Evolutionary conservation across 176 grass and related monocot species (phyloP), one percentile per base, ranked within the genome.

Genomic region (Musa acuminata): DNA sequence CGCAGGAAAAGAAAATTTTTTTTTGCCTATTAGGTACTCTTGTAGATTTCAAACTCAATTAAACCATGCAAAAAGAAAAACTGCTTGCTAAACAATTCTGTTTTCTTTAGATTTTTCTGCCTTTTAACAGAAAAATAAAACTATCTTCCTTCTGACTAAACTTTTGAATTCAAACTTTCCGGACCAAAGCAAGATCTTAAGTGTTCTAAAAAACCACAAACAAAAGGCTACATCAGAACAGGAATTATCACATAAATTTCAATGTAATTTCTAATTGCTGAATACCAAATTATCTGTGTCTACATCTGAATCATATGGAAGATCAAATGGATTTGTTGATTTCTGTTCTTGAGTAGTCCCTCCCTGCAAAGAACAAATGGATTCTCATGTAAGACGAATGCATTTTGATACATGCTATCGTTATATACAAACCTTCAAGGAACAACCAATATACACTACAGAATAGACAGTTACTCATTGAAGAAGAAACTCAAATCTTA

Each of bases 281-380:
- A 60, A 82, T 93, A 93, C 93, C 87, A 78, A 65, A 87, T 75
- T 54, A 69, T 73, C 74, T 80, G 79, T 69, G 72, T 77, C 79
- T 16, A n/a, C 63, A 60, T 87, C 79, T 72, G 74, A 66, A 29
- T 81, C 83, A 88, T 81, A 86, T 54, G 90, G 83, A 79, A 88
- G 64, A 78, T 88, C 85, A 79, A 97, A 97, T 75, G 90, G 87
- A 85, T 97, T 97, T 77, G 76, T 78, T 76, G 85, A 52, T 57
- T 75, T 69, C 51, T 80, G 55, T 67, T 82, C 73, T 55, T 54
- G 16, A 82, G 48, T 82, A 43, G 58, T 19, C 83, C 48, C 80
- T 69, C 52, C 89, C 90, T 92, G 82, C 60, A 78, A 77, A 86
- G 73, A 26, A 43, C 35, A 71, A 8, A 75, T 64, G 16, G 59